phyloP scores from a whole-genome alignment of 1,284 basidiomycete genomes.

The Vanrija pseudolonga region DNA sequence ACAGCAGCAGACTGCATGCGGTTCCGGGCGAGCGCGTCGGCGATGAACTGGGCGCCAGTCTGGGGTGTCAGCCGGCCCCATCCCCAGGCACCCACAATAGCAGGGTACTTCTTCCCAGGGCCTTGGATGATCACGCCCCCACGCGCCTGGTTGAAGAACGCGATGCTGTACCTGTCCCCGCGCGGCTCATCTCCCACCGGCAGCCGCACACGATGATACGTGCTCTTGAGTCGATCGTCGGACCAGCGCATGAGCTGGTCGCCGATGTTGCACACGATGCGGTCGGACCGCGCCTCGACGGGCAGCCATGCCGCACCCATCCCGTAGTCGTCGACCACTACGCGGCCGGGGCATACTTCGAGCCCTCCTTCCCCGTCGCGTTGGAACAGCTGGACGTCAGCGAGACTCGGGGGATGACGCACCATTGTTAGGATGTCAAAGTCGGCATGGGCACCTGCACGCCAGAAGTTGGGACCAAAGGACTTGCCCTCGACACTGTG shows the following conservation, averaged over 20 bases:
- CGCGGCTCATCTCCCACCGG: constrained; percentile 24
- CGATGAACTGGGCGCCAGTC: constrained; percentile 34
- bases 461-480: constrained; percentile 34
- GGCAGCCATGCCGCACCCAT: constrained; percentile 31
- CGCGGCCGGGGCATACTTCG: constrained; percentile 35
- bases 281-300: constrained; percentile 28
- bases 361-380: constrained; percentile 33
- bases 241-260: constrained; percentile 35
- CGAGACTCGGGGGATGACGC: background rate
- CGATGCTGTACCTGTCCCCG: constrained; percentile 29
- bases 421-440: constrained; percentile 30
- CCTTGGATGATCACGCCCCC: constrained; percentile 29
- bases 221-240: constrained; percentile 34
- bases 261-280: constrained; percentile 40
- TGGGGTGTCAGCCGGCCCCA: constrained; percentile 1
- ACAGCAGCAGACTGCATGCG: constrained; percentile 33
- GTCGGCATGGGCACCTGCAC: constrained; percentile 36
- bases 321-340: constrained; percentile 35
- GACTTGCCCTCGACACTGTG: constrained; percentile 31
- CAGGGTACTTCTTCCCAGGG: constrained; percentile 29
- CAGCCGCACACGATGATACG: constrained; percentile 34
- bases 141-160: constrained; percentile 38
- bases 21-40: constrained; percentile 28
- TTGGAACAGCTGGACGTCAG: constrained; percentile 26
- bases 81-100: constrained; percentile 25